Evolutionary conservation across 192 early-diverging fungal genomes (phyloP), one percentile per base, ranked within the genome.

Genomic region (Coemansia sp.): DNA sequence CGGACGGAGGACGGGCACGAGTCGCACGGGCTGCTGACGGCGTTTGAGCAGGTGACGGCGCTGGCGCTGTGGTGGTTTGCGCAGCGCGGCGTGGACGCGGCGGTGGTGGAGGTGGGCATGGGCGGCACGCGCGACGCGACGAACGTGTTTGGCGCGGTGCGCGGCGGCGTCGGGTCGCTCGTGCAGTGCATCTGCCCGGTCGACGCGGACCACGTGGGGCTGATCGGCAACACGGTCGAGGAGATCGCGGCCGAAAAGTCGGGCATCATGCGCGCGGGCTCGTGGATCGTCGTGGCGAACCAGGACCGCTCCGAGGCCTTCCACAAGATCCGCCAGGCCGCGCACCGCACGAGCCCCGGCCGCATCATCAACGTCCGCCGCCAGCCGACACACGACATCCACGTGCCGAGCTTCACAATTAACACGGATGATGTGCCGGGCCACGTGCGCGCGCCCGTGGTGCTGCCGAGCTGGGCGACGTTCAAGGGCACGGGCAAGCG

Each of bases 31-130:
- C 60, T 50, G 1, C 77, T 91, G 10, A 78, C 87, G 16, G 69
- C 69, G 23, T 97, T 95, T 71, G 95, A 96, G 77, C 60, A 85
- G 35, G 61, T 87, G 31, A 86, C 88, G 0, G 86, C 80, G 0
- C 60, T 79, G 7, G 82, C 87, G 0, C 65, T 91, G 27, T 83
- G 72, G 54, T 83, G 81, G 76, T 88, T 89, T 64, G 67, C 69
- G 6, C 60, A 83, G 53, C 46, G 70, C 42, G 45, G 67, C 14
- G 83, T 92, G 5, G 90, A 94, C 42, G 64, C 90, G 18, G 88
- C 87, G 2, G 84, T 95, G 4, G 65, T 95, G 12, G 93, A 95
- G 62, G 91, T 92, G n/a, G 91, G 92, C 0, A 49, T 93, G 64
- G 91, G 91, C 24, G 92, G 91, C 12, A 32, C 67, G 33, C 62